These are phyloP conservation scores for Beauveria bassiana DNA, from an alignment of 2,329 filamentous ascomycete genomes.

Conservation along the genomic window DNA sequence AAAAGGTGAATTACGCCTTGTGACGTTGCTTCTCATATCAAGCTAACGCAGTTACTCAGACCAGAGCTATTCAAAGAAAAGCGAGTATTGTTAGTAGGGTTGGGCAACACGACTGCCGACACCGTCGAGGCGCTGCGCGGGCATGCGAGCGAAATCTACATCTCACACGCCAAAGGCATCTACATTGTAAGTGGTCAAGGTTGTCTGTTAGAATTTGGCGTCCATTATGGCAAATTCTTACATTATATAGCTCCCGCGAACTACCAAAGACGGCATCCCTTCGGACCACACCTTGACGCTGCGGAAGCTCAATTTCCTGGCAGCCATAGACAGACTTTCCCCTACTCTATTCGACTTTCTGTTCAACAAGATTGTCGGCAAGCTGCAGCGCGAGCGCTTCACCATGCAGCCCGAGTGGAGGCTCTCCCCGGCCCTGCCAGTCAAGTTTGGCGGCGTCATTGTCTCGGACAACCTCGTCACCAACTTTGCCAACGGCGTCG, in stretches of 20 bases:
- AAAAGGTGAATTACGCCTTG: slow-evolving; percentile 19
- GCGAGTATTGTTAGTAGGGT: slow-evolving; percentile 35
- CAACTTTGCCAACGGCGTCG: slow-evolving; percentile 29
- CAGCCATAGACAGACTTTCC: slow-evolving; percentile 20
- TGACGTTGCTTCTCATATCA: no score
- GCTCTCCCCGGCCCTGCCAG: slow-evolving; percentile 15
- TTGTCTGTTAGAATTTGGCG: slow-evolving; percentile 16
- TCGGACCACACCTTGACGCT: slow-evolving; percentile 27
- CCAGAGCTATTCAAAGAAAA: slow-evolving; percentile 29
- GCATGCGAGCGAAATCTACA: slow-evolving; percentile 30
- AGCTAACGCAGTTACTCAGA: slow-evolving; percentile 6
- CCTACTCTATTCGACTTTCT: slow-evolving; percentile 18
- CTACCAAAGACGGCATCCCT: slow-evolving; percentile 25
- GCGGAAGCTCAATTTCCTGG: slow-evolving; percentile 23
- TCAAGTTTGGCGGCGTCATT: slow-evolving; percentile 18
- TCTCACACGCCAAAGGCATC: slow-evolving; percentile 32
- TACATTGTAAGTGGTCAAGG: slow-evolving; percentile 17
- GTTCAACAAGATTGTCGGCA: slow-evolving; percentile 15
- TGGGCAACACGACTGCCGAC: slow-evolving; percentile 30
- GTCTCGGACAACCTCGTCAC: slow-evolving; percentile 21
- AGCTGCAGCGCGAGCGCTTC: slow-evolving; percentile 18
- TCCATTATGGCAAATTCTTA: background rate
- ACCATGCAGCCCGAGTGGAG: slow-evolving; percentile 22
- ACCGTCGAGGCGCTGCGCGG: slow-evolving; percentile 24
- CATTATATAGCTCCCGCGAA: slow-evolving; percentile 19